Percentiles rank a stretch among this genome's conserved stretches.
Conservation (phyloP, 2,329 filamentous ascomycete species). For the Chrysosporium queenslandicum region DNA sequence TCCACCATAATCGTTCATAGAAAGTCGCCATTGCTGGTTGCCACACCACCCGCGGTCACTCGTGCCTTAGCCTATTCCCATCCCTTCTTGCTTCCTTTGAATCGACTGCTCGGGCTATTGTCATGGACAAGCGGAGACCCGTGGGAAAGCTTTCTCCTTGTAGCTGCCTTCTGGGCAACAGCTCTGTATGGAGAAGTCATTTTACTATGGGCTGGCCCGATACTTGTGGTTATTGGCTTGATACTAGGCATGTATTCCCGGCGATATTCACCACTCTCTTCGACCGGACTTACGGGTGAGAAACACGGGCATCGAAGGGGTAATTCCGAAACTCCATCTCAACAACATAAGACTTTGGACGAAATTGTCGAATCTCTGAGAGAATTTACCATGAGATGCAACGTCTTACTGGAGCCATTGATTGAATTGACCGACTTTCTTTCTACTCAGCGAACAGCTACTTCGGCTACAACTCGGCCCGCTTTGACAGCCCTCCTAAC, state of each 20-base stretch:
- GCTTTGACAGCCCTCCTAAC: slow-evolving; percentile 84
- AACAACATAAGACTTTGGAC: slow-evolving; percentile 87
- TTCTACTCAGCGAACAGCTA: slow-evolving; percentile 79
- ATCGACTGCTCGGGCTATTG: slow-evolving; percentile 70
- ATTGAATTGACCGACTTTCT: slow-evolving; percentile 85
- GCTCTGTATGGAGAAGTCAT: slow-evolving; percentile 78
- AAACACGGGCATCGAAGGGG: slow-evolving; percentile 47
- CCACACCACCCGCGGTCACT: slow-evolving; percentile 89
- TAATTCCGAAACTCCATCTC: slow-evolving; percentile 54
- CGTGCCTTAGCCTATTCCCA: slow-evolving; percentile 91
- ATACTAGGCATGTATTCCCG: slow-evolving; percentile 89
- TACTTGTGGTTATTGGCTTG: slow-evolving; percentile 66
- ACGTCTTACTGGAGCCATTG: slow-evolving; percentile 81
- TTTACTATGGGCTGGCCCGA: slow-evolving; percentile 70
- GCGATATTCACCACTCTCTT: slow-evolving; percentile 80
- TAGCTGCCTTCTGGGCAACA: slow-evolving; percentile 74
- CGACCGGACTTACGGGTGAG: slow-evolving; percentile 64
- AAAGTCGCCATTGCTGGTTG: slow-evolving; percentile 84
- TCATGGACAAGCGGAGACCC: slow-evolving; percentile 92
- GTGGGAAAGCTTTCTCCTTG: slow-evolving; percentile 91
- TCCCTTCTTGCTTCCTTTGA: slow-evolving; percentile 81
- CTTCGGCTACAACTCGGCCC: slow-evolving; percentile 79
- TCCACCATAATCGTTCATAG: slow-evolving; percentile 93
- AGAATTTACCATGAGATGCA: slow-evolving; percentile 82
- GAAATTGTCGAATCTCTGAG: slow-evolving; percentile 93